These are phyloP conservation scores for Penicillium longicatenatum DNA, from an alignment of 495 filamentous ascomycete species.

Conservation along the genomic window DNA sequence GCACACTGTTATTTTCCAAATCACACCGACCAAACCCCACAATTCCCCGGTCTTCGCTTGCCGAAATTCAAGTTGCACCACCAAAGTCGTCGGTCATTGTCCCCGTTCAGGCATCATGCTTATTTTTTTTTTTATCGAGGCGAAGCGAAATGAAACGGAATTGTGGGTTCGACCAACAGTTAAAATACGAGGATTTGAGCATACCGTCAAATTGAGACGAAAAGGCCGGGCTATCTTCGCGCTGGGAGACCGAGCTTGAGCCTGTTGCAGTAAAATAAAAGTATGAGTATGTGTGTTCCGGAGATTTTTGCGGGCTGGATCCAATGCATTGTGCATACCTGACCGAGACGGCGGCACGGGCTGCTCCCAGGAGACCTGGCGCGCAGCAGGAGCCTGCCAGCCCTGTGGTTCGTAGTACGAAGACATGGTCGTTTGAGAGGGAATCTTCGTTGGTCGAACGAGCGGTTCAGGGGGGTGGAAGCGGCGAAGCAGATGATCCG, in stretches of 20 bases:
- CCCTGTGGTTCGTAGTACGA: constrained; percentile 84
- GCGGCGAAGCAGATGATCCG: constrained; percentile 35
- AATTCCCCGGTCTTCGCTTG: constrained; percentile 3
- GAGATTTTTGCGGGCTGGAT: constrained; percentile 1
- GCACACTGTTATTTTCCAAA: background rate
- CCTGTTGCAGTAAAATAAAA: constrained; percentile 47
- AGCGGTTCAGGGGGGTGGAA: constrained; percentile 28
- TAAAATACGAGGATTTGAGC: constrained; percentile 18
- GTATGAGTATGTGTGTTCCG: constrained; percentile 30
- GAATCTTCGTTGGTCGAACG: constrained; percentile 13
- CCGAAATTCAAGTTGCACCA: background rate
- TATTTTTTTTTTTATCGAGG: constrained; percentile 1
- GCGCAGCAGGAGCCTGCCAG: constrained; percentile 66
- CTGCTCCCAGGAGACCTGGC: constrained; percentile 78
- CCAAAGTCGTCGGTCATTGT: background rate
- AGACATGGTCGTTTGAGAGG: constrained; percentile 60
- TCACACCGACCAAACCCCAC: background rate
- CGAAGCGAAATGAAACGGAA: constrained; percentile 2
- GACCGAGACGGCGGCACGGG: constrained; percentile 84
- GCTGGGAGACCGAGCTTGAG: constrained; percentile 73
- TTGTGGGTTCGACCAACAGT: background rate
- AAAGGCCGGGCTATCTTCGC: constrained; percentile 80
- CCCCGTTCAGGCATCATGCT: background rate
- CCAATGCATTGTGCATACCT: constrained; percentile 53
- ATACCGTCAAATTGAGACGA: constrained; percentile 90